phyloP scores from a whole-genome alignment of 1,284 basidiomycete species.

The Stygiomarasmius scandens region DNA sequence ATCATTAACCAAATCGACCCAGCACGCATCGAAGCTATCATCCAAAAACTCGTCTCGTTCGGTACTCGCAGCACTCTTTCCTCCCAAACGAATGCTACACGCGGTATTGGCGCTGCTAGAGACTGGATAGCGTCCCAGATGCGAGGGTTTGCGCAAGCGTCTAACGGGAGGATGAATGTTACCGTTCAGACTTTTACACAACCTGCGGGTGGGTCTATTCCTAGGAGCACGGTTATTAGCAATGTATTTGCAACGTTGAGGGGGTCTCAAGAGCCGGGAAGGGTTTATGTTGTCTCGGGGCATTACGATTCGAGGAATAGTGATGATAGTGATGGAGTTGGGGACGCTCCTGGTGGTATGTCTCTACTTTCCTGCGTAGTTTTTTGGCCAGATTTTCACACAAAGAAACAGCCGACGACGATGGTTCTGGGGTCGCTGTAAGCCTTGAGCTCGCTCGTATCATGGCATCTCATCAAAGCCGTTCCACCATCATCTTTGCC shows the following conservation, averaged over 20 bases:
- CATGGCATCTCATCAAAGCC: constrained; percentile 45
- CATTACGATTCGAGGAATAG: constrained; percentile 49
- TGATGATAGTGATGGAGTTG: constrained; percentile 16
- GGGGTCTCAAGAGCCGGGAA: constrained; percentile 48
- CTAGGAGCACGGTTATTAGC: constrained; percentile 46
- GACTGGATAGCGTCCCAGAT: constrained; percentile 56
- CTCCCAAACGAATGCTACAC: constrained; percentile 49
- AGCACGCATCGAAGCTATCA: constrained; percentile 45
- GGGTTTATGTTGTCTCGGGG: constrained; percentile 56
- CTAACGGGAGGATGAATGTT: constrained; percentile 49
- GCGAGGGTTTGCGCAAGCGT: constrained; percentile 42
- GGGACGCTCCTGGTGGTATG: constrained; percentile 46
- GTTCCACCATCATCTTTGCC: constrained; percentile 54
- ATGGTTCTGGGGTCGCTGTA: constrained; percentile 56
- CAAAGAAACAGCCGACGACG: constrained; percentile 50
- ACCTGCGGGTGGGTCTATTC: constrained; percentile 36
- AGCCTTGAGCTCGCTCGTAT: constrained; percentile 53
- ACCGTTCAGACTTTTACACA: constrained; percentile 50
- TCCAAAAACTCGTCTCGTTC: constrained; percentile 54
- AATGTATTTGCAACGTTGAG: constrained; percentile 54
- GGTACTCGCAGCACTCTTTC: constrained; percentile 57
- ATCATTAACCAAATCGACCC: constrained; percentile 51
- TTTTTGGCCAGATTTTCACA: too few relatives aligned
- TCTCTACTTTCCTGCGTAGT: too few relatives aligned
- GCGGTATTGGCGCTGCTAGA: constrained; percentile 56